Base-by-base conservation (phyloP, 176 grass and related monocot genomes). In the Oryza glumipatula region DNA sequence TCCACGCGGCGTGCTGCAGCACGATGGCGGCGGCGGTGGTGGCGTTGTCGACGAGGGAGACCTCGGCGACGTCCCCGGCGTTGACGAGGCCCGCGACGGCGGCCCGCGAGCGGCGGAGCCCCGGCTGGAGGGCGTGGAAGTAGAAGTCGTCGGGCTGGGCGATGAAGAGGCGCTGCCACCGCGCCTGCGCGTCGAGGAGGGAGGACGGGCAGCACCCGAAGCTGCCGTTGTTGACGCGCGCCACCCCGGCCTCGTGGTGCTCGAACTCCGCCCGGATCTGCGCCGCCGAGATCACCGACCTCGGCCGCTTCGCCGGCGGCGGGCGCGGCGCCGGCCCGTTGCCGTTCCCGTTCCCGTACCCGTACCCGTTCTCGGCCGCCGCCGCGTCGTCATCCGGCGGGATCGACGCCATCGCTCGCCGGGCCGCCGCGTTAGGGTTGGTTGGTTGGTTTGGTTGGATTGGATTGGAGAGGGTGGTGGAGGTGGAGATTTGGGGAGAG, bases 191-290 rank as follows among this genome's bases (percentile, higher is more conserved):
- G n/a, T 73, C 74, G n/a, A 98, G 87, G 16, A 98, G 87, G 3
- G 91, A 92, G 17, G 73, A 83, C 33, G 96, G 93, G 78, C 96
- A 99, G 80, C 83, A 89, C 16, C 96, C 96, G 83, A 95, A 95
- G 91, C 96, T 96, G 48, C 93, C 96, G 91, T 99, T 99, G 81
- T 99, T 99, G 76, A 99, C 49, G 74, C 96, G 96, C 4, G 91
- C 91, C 3, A 94, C 86, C 2, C 77, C 63, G 1, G 84, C 26
- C 58, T 94, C 93, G 67, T 99, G 96, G 86, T 99, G 96, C 11
- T 86, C 76, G 84, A 99, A 99, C 84, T 99, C 96, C 11, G 68
- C 82, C 68, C 78, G 76, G 84, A 97, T 97, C 80, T 92, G 76
- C 0, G 67, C 72, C 13, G 24, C 70, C 39, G 90, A 81, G 47